Base-by-base conservation (phyloP, 306 rosid species). In the Castanospermum australe region DNA sequence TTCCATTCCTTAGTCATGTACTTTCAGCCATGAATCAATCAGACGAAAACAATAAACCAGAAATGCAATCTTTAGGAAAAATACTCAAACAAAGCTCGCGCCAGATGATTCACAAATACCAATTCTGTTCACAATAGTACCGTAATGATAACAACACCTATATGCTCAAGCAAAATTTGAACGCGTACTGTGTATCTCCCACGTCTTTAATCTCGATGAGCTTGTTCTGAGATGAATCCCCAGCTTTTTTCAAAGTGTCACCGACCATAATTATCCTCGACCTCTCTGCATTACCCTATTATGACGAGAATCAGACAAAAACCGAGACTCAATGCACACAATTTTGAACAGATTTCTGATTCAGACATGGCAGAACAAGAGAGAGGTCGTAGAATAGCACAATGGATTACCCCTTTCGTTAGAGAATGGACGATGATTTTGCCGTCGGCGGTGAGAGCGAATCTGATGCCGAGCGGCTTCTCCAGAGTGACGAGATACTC, bases 241-340 rank as follows among this genome's bases (percentile, higher is more conserved):
- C 89, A 0, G 93, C 93, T 84, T 81, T 94, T 88, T 91, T 94
- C 90, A 94, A 85, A 51, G 92, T 89, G 83, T 92, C 99, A 10
- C 99, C 99, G 67, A 94, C 97, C 97, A 94, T 91, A 51, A 94
- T 80, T 77, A 94, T 92, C 87, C 97, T 88, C 1, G 97, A 88
- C 89, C 84, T 89, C 89, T 91, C 99, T 20, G 97, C 99, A 87
- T 94, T 91, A 45, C 97, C 94, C 97, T 94, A 52, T 15, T 5
- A 83, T 8, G 36, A 66, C 52, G 67, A 48, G 6, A 41, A 42
- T 22, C 73, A 74, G 4, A 44, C 8, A 32, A 25, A 71, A 14
- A 0, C 17, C 12, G 45, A 38, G n/a, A 8, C 25, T 4, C 12
- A 39, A 73, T 38, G 41, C 0, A 55, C 13, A 28, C 3, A 39